Conservation (phyloP, 257 asterid genomes). For the Asclepias syriaca region DNA sequence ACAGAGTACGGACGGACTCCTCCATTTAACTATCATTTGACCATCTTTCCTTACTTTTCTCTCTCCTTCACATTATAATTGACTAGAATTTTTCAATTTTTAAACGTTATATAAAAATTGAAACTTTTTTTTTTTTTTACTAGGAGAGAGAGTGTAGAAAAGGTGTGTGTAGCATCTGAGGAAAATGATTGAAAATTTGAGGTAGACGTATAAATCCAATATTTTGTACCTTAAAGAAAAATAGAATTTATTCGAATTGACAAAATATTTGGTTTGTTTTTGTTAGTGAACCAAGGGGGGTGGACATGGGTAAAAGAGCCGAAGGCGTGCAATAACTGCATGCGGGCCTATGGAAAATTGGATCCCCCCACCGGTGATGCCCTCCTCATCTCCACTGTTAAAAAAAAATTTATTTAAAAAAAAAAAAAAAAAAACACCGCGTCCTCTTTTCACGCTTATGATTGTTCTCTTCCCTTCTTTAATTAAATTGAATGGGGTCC, state of each 20-base stretch:
- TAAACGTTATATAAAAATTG: too few species aligned
- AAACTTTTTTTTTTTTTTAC: too few species aligned
- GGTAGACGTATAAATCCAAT: too few species aligned
- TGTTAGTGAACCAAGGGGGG: too few species aligned
- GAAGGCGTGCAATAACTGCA: conserved; percentile 23
- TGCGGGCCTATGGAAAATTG: conserved; percentile 18
- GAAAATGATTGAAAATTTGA: not conserved
- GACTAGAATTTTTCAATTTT: too few species aligned
- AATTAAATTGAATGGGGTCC: not conserved
- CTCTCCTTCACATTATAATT: too few species aligned
- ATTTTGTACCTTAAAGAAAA: too few species aligned
- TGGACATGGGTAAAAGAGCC: conserved; percentile 19
- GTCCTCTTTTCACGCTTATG: conserved; percentile 25
- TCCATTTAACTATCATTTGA: conserved; percentile 21
- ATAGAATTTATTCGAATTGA: too few species aligned
- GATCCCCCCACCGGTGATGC: conserved; percentile 29
- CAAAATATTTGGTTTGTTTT: too few species aligned
- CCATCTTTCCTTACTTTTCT: not conserved
- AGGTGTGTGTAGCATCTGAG: too few species aligned
- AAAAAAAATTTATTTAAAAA: too few species aligned
- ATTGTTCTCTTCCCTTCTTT: conserved; percentile 17
- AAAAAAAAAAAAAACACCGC: not conserved
- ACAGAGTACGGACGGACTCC: not conserved
- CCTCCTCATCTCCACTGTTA: not conserved
- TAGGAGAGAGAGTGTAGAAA: too few species aligned